Base-by-base conservation (phyloP, 148 eudicot genomes). In the Suaeda aralocaspica region DNA sequence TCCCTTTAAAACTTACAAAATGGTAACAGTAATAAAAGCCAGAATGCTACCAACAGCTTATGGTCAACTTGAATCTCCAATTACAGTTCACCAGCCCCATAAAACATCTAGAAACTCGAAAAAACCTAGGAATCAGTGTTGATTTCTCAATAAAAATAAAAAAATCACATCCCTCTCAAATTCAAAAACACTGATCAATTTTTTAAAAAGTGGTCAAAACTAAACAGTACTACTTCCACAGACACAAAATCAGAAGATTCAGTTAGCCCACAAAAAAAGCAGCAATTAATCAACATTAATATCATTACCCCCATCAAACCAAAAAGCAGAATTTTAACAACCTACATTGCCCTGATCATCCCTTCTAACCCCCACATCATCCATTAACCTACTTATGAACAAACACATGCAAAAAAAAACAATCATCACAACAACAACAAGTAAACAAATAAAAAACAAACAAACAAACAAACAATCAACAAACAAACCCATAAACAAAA, bases 321-420 rank as follows among this genome's bases (percentile, higher is more conserved):
- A 71, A 71, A n/a, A 74, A 67, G 28, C 50, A 76, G 25, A 30
- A 21, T 42, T 63, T 41, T 12, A 63, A 49, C 67, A 42, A 76
- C 61, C 71, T 64, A 76, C 79, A 76, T 71, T 70, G 45, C 42
- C 57, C 12, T 12, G 2, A 55, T 15, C 66, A 45, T 30, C 31
- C 22, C 9, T 68, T 65, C 30, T 59, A 72, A 48, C 13, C 64
- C 44, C 60, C 31, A 16, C 45, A 60, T 19, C 64, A 33, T 18
- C 10, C 31, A 25, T 28, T 1, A 26, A 48, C 59, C 76, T 22
- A 46, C 18, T 34, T 21, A 25, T n/a, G 15, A 59, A 67, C 67
- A 53, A 69, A 62, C 30, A 68, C 77, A 78, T 73, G 77, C 81
- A 78, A 72, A 8, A 44, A 67, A 52, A 25, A 65, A 77, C 72